Conservation (phyloP, 2,329 filamentous ascomycete genomes). For the Rosellinia necatrix region DNA sequence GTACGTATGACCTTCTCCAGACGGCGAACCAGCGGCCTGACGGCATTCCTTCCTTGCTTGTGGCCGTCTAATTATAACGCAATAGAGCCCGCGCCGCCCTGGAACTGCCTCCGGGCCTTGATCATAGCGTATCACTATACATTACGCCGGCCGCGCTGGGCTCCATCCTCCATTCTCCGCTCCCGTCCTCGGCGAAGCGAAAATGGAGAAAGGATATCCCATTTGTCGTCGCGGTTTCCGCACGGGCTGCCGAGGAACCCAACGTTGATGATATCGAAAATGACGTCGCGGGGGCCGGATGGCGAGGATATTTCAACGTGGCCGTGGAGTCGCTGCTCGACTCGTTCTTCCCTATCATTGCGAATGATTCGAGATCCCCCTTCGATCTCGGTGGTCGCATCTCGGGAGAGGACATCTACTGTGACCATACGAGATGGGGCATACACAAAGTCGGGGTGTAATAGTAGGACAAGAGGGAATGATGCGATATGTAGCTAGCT, state of each 20-base stretch:
- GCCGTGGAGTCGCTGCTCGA: slow-evolving; percentile 25
- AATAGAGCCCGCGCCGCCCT: slow-evolving; percentile 16
- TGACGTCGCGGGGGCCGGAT: slow-evolving; percentile 20
- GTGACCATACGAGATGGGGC: slow-evolving; percentile 24
- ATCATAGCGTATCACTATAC: slow-evolving; percentile 23
- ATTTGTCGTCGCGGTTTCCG: slow-evolving; percentile 25
- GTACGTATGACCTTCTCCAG: slow-evolving; percentile 10
- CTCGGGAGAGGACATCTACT: slow-evolving; percentile 25
- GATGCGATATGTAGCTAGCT: too few species aligned
- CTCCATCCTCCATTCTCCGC: slow-evolving; percentile 23
- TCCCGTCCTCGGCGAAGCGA: slow-evolving; percentile 17
- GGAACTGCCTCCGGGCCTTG: slow-evolving; percentile 13
- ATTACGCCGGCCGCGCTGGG: slow-evolving; percentile 21
- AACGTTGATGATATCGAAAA: slow-evolving; percentile 5
- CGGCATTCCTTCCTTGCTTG: background rate
- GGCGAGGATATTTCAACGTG: slow-evolving; percentile 28
- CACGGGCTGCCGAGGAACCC: slow-evolving; percentile 5
- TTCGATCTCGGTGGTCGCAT: slow-evolving; percentile 21
- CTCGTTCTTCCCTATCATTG: slow-evolving; percentile 19
- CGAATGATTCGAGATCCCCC: slow-evolving; percentile 10
- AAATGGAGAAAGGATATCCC: slow-evolving; percentile 25
- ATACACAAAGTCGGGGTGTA: slow-evolving; percentile 22
- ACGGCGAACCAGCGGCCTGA: background rate
- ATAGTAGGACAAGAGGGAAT: slow-evolving; percentile 15
- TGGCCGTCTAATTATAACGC: background rate